Evolutionary conservation across 495 filamentous ascomycete genomes (phyloP).

Genomic region (Talaromyces liani): DNA sequence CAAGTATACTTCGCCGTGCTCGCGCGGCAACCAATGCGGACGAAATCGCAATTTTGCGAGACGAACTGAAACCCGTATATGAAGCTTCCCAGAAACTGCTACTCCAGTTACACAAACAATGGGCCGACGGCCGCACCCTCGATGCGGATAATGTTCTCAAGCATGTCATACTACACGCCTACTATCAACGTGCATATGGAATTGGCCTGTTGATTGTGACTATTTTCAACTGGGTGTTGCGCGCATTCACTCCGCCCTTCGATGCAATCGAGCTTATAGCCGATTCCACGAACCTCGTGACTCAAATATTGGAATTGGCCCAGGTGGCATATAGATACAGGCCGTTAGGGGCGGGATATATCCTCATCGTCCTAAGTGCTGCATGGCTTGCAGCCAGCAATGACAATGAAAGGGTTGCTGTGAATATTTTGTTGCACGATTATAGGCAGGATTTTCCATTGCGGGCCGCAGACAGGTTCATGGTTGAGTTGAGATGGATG

Average conservation of each 20-base stretch:
- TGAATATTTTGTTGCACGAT: conserved; percentile 16
- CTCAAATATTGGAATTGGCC: conserved; percentile 24
- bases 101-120: conserved; percentile 10
- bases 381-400: conserved; percentile 25
- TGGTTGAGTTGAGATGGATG: not conserved
- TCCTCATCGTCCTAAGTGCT: conserved; percentile 19
- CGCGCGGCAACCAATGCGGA: conserved; percentile 7
- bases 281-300: conserved; percentile 20
- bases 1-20: conserved; percentile 20
- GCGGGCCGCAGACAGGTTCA: not conserved
- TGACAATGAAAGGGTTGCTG: conserved; percentile 6
- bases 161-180: conserved; percentile 15
- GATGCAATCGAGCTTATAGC: not conserved
- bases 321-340: conserved; percentile 18
- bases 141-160: not conserved
- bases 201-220: conserved; percentile 23
- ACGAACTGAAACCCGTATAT: conserved; percentile 22
- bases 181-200: conserved; percentile 28
- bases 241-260: conserved; percentile 14
- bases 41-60: conserved; percentile 8
- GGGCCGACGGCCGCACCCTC: not conserved
- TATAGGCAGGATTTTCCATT: conserved; percentile 22
- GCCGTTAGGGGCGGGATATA: conserved; percentile 28
- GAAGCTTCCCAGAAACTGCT: conserved; percentile 17
- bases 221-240: conserved; percentile 27